Conservation (phyloP, 305 asterid species). For the Fraxinus paxiana region DNA sequence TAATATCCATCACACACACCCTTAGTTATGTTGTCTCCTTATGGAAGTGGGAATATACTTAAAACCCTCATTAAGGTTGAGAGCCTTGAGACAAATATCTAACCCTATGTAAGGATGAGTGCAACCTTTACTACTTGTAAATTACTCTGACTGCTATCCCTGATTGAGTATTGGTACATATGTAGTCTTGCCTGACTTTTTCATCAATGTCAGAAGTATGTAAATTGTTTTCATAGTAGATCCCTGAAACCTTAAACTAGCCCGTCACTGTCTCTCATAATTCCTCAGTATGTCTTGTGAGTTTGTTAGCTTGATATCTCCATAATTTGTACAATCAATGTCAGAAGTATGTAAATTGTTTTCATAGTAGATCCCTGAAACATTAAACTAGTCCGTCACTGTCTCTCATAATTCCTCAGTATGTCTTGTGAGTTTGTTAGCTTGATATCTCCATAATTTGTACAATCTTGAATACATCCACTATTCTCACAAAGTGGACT, state of each 20-base stretch:
- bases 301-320: neutral
- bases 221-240: neutral
- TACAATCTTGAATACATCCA: neutral
- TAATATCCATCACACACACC: too few species aligned
- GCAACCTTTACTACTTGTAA: neutral
- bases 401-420: neutral
- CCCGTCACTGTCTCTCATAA: neutral
- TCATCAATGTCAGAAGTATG: neutral
- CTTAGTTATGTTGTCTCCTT: neutral
- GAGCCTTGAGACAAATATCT: neutral
- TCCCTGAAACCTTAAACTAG: neutral
- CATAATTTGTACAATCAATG: neutral
- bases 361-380: neutral
- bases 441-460: neutral
- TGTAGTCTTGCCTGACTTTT: neutral
- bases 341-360: neutral
- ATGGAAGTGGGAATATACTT: neutral
- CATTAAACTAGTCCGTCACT: neutral
- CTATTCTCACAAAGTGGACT: neutral
- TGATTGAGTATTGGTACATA: neutral
- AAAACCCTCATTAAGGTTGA: neutral
- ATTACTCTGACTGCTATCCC: neutral
- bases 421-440: neutral
- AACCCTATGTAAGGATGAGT: neutral
- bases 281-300: neutral